These are phyloP conservation scores for Aspergillus sp. DNA, from an alignment of 2,329 filamentous ascomycete genomes.

Conservation along the genomic window DNA sequence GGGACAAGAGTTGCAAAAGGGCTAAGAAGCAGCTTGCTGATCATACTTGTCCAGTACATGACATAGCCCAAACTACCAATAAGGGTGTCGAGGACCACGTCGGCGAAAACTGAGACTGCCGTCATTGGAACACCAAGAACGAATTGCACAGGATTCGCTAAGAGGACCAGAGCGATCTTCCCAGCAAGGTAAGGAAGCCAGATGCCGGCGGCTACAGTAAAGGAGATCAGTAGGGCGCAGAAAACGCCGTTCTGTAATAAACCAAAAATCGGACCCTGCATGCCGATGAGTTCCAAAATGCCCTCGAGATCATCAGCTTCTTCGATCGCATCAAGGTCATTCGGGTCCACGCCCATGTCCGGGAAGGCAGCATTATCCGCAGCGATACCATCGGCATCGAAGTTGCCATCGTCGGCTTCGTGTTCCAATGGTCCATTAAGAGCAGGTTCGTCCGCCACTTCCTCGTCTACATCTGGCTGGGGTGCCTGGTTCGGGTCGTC, in stretches of 20 bases:
- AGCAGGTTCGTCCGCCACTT: conserved; percentile 58
- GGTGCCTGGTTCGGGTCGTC: conserved; percentile 37
- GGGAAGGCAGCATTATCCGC: conserved; percentile 35
- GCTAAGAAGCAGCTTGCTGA: conserved; percentile 33
- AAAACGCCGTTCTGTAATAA: conserved; percentile 95
- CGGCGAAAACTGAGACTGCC: conserved; percentile 71
- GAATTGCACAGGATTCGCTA: conserved; percentile 73
- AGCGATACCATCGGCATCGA: conserved; percentile 37
- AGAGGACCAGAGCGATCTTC: conserved; percentile 74
- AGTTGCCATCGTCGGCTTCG: conserved; percentile 48
- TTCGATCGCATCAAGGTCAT: conserved; percentile 56
- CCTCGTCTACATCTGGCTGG: conserved; percentile 56
- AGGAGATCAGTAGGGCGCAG: conserved; percentile 82
- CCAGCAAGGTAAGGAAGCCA: conserved; percentile 92
- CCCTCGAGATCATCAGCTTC: conserved; percentile 95
- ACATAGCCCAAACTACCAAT: conserved; percentile 63
- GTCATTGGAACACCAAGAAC: conserved; percentile 68
- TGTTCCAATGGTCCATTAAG: conserved; percentile 61
- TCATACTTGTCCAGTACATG: conserved; percentile 40
- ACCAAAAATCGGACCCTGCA: conserved; percentile 87
- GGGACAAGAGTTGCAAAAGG: conserved; percentile 38
- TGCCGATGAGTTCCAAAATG: conserved; percentile 91
- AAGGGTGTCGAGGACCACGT: conserved; percentile 72
- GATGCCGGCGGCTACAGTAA: conserved; percentile 81
- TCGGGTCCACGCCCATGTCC: conserved; percentile 64